Evolutionary conservation across 179 eudicot genomes (phyloP).

Genomic region (Beta macrorhiza): DNA sequence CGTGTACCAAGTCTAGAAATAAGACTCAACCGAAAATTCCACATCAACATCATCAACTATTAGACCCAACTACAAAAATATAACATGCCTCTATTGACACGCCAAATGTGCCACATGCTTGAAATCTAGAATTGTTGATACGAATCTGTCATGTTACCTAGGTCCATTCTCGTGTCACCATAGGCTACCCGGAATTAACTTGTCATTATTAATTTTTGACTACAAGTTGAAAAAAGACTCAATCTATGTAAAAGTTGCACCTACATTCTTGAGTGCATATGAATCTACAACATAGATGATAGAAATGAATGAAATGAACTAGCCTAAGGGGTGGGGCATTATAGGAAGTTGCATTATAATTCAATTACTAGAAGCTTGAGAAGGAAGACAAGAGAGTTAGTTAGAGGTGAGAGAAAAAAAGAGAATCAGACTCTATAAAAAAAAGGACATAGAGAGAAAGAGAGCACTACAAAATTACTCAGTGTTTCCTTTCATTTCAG

Average conservation of each 20-base stretch:
- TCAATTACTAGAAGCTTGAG: no score
- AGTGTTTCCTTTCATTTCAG: no score
- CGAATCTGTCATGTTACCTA: background rate
- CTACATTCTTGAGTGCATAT: background rate
- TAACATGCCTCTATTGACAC: background rate
- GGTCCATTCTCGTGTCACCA: background rate
- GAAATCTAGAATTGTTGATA: background rate
- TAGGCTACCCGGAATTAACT: background rate
- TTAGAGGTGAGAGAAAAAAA: no score
- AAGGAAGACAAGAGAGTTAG: no score
- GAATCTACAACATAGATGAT: background rate
- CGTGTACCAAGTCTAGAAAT: background rate
- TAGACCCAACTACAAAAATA: background rate
- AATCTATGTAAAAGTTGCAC: background rate
- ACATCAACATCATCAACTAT: background rate
- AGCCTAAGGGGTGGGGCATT: no score
- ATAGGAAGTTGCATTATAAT: no score
- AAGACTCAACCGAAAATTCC: background rate
- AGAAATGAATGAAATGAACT: no score
- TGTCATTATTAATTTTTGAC: background rate
- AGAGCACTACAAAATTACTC: no score
- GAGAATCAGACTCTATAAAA: no score
- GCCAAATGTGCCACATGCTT: background rate
- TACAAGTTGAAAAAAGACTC: background rate
- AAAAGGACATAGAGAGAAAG: no score